Evolutionary conservation across 202 grass and related monocot species (phyloP).

Genomic region (Carex arenaria): DNA sequence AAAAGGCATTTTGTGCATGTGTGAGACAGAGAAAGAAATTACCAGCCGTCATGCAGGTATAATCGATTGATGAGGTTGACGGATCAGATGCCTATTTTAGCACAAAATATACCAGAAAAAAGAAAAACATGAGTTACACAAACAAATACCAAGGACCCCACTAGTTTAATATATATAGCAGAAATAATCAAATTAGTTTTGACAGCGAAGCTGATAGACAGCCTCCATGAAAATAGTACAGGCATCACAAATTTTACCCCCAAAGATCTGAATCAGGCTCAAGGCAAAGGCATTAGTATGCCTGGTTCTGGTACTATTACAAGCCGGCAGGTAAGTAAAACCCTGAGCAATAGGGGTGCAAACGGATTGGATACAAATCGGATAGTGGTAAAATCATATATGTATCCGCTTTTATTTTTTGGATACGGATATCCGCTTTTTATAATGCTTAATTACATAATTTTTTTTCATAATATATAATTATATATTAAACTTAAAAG

Average conservation of each 20-base stretch:
- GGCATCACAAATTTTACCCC: not conserved
- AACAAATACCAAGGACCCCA: not conserved
- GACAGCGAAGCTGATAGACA: not conserved
- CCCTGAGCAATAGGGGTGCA: not conserved
- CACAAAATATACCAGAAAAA: slow-evolving; percentile 3
- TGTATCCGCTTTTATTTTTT: too few species aligned
- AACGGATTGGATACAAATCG: too few species aligned
- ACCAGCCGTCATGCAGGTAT: slow-evolving; percentile 83
- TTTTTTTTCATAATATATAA: too few species aligned
- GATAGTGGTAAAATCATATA: too few species aligned
- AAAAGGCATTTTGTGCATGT: not conserved
- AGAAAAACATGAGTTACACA: not conserved
- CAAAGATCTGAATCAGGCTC: not conserved
- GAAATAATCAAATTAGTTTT: not conserved
- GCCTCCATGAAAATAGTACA: not conserved
- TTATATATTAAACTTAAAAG: too few species aligned
- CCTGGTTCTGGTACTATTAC: not conserved
- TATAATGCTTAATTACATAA: too few species aligned
- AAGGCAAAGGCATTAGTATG: not conserved
- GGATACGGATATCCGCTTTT: too few species aligned
- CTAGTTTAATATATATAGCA: slow-evolving; percentile 1
- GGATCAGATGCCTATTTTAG: slow-evolving; percentile 67
- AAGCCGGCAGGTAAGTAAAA: not conserved
- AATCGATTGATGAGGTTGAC: slow-evolving; percentile 78
- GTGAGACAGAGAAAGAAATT: not conserved